Evolutionary conservation across 176 grass and related monocot species (phyloP).

Genomic region (Puccinellia tenuiflora): DNA sequence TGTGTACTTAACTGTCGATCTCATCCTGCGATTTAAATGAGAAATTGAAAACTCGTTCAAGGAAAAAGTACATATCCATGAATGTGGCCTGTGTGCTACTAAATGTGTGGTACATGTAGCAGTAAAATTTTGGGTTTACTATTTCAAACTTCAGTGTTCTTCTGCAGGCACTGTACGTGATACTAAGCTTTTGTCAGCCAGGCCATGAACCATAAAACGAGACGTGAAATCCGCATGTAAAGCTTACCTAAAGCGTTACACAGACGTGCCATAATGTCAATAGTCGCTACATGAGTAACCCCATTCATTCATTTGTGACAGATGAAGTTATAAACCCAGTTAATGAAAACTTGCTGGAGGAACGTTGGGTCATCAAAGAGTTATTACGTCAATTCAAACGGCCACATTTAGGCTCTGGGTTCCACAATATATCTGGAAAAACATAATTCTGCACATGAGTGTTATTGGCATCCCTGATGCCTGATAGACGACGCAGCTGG

Average conservation of each 20-base stretch:
- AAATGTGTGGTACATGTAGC: not conserved
- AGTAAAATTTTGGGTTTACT: not conserved
- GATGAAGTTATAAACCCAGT: not conserved
- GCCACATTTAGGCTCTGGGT: not conserved
- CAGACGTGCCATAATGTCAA: not conserved
- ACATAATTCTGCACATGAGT: not conserved
- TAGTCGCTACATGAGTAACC: not conserved
- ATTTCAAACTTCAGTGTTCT: not conserved
- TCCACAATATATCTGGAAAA: slow-evolving; percentile 1
- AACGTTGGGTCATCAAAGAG: not conserved
- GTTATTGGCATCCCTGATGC: not conserved
- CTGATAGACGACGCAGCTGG: not conserved
- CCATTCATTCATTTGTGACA: not conserved
- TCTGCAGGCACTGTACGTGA: slow-evolving; percentile 9
- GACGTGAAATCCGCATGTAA: not conserved
- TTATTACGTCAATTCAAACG: not conserved
- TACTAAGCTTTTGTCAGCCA: not conserved
- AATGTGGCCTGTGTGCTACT: not conserved
- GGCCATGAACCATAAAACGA: not conserved
- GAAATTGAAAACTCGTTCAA: not conserved
- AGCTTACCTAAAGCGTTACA: not conserved
- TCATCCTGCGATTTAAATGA: not conserved
- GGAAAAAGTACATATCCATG: not conserved
- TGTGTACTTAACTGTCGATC: not conserved
- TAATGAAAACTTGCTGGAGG: not conserved